Evolutionary conservation across 306 rosid genomes (phyloP).

Genomic region (Fragaria iinumae): DNA sequence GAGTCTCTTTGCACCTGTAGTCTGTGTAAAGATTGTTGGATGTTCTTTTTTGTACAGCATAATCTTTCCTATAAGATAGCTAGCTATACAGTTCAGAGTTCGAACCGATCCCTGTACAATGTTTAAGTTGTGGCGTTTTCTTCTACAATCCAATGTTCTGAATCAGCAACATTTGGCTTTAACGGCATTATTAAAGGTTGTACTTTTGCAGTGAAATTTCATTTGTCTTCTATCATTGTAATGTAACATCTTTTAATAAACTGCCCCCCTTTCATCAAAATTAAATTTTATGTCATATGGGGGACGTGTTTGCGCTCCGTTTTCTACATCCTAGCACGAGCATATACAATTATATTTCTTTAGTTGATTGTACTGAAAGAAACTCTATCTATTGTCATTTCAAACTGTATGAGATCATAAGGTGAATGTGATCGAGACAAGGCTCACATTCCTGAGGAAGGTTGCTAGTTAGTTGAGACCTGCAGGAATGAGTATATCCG

Average conservation of each 20-base stretch:
- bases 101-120: not conserved
- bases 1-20: not conserved
- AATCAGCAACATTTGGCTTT: not conserved
- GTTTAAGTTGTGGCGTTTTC: not conserved
- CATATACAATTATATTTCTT: not conserved
- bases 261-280: not conserved
- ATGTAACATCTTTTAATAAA: not conserved
- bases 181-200: not conserved
- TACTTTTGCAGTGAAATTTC: not conserved
- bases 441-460: not conserved
- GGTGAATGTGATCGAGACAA: not conserved
- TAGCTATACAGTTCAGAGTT: not conserved
- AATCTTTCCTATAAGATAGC: not conserved
- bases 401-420: not conserved
- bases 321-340: not conserved
- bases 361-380: not conserved
- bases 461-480: not conserved
- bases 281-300: not conserved
- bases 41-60: slow-evolving; percentile 17
- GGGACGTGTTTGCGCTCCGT: not conserved
- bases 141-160: not conserved
- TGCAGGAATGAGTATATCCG: not conserved
- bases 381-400: not conserved
- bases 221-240: not conserved
- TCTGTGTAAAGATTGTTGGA: slow-evolving; percentile 18